Evolutionary conservation across 2,329 filamentous ascomycete species (phyloP), one percentile per base, ranked within the genome.

Genomic region (Aspergillus sp.): DNA sequence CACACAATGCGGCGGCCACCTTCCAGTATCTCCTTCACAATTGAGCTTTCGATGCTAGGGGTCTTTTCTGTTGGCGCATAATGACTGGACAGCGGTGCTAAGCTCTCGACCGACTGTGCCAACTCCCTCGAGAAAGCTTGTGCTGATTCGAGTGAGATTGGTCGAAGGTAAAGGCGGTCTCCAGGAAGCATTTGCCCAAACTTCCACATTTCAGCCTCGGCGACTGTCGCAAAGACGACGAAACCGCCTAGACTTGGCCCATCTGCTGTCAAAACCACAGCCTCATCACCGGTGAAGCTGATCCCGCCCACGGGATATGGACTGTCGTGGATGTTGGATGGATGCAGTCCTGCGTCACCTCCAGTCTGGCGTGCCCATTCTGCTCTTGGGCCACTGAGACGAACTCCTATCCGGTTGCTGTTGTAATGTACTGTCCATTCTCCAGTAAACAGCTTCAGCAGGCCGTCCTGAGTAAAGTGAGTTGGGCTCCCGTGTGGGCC

Each of bases 171-270:
- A n/a, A 61, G 31, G 22, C 25, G 22, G 47, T 61, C 51, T 3
- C 59, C 59, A 15, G 59, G 53, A 13, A 47, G 52, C 41, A 61
- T 46, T 31, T 61, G 59, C 15, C 59, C 59, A n/a, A 61, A 30
- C 30, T 58, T 61, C 59, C 59, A 61, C 31, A 61, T 31, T 19
- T 61, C 59, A n/a, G 38, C 59, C n/a, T 30, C 30, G 15, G 31
- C 28, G 22, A 61, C 54, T 19, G 54, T 57, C 15, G 49, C 28
- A 50, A 34, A 41, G 25, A 48, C 49, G 22, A 57, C 48, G 22
- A 61, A 61, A 0, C 59, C 59, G 3, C 59, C 59, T 13, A 61
- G 41, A 22, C 49, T 54, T 11, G 59, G 59, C 31, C 59, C 30
- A 34, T 61, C 59, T 4, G 31, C 48, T 15, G 54, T 45, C 41